phyloP scores from a whole-genome alignment of 352 stramenopile genomes.

The Thraustochytrium sp. region DNA sequence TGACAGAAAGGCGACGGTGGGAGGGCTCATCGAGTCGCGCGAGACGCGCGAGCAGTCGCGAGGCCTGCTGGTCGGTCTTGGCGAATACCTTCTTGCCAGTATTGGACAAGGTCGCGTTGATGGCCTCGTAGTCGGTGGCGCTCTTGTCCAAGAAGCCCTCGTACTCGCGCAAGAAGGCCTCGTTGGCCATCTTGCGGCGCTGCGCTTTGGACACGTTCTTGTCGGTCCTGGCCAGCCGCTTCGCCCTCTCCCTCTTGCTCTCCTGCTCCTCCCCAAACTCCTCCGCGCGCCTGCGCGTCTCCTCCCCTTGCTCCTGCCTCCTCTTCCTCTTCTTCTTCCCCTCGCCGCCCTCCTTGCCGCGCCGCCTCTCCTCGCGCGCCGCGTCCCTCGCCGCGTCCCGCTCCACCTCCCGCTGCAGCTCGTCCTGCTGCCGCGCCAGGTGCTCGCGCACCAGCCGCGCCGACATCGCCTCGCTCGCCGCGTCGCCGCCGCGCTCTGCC shows the following conservation, averaged over 20 bases:
- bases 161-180: background rate
- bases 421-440: constrained; percentile 23
- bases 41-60: background rate
- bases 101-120: background rate
- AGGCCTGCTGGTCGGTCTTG: background rate
- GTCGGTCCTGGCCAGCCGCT: background rate
- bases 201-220: background rate
- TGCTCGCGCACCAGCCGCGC: constrained; percentile 13
- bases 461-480: too few species aligned
- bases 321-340: background rate
- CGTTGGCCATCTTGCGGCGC: background rate
- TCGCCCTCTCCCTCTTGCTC: background rate
- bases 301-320: background rate
- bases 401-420: background rate
- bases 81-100: background rate
- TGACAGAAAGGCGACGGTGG: background rate
- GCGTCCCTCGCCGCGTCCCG: background rate
- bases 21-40: background rate
- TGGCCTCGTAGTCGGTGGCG: background rate
- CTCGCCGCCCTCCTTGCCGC: background rate
- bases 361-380: background rate
- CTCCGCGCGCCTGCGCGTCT: background rate
- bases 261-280: background rate
- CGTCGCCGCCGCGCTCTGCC: too few species aligned
- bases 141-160: background rate